Conservation (phyloP, 306 rosid species). For the Styphnolobium japonicum region DNA sequence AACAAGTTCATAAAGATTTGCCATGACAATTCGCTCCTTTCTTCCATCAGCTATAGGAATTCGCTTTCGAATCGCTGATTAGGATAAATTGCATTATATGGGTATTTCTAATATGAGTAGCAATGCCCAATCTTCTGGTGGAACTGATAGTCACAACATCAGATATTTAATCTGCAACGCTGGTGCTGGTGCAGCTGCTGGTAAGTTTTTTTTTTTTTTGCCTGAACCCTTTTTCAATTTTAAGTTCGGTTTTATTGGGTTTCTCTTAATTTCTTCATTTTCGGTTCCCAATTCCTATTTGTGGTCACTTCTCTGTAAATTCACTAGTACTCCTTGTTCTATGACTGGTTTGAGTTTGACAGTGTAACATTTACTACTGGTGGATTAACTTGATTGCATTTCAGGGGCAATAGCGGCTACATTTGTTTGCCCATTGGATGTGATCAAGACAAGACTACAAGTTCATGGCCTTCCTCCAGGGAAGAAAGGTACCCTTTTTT, state of each 20-base stretch:
- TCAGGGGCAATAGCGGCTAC: slow-evolving; percentile 95
- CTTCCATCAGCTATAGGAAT: not conserved
- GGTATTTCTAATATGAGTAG: slow-evolving; percentile 49
- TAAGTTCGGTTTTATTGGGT: slow-evolving; percentile 29
- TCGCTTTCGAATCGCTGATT: not conserved
- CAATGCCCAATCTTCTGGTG: slow-evolving; percentile 40
- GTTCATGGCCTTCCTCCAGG: slow-evolving; percentile 85
- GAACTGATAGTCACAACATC: slow-evolving; percentile 31
- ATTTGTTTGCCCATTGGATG: slow-evolving; percentile 92
- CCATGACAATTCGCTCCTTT: not conserved
- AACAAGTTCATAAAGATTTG: not conserved
- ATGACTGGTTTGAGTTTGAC: no score
- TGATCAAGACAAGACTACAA: slow-evolving; percentile 95
- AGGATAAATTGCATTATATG: slow-evolving; percentile 15
- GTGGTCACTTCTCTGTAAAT: not conserved
- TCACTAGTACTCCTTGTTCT: no score
- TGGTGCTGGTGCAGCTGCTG: slow-evolving; percentile 89
- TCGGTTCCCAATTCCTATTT: not conserved
- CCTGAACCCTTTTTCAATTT: not conserved
- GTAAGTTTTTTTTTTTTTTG: slow-evolving; percentile 44
- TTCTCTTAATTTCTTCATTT: slow-evolving; percentile 16
- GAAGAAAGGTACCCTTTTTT: slow-evolving; percentile 68
- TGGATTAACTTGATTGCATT: slow-evolving; percentile 13
- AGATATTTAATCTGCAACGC: slow-evolving; percentile 59
- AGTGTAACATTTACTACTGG: not conserved